Conservation (phyloP, 1,284 basidiomycete species). For the Cryptococcus sp. region DNA sequence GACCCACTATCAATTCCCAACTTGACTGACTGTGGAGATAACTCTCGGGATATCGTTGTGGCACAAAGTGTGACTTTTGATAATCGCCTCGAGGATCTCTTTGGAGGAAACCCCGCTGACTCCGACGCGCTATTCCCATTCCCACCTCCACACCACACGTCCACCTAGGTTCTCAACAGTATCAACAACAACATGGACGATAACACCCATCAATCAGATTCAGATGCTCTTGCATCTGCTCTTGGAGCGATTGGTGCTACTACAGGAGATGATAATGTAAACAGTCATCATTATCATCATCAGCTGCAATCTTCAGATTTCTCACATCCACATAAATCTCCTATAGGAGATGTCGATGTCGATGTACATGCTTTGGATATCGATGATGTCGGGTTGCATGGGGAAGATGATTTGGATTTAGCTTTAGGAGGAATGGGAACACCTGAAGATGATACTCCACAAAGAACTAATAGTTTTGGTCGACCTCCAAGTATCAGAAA, state of each 20-base stretch:
- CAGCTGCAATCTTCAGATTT: slow-evolving; percentile 40
- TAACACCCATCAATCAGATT: slow-evolving; percentile 25
- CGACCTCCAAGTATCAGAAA: slow-evolving; percentile 44
- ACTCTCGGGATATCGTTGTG: too few species aligned
- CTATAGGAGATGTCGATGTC: slow-evolving; percentile 5
- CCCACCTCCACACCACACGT: background rate
- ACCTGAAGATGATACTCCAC: slow-evolving; percentile 7
- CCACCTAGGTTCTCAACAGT: slow-evolving; percentile 16
- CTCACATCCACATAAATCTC: slow-evolving; percentile 20
- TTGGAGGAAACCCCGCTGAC: background rate
- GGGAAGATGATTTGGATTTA: slow-evolving; percentile 28
- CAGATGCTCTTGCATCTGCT: slow-evolving; percentile 32
- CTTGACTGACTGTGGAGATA: too few species aligned
- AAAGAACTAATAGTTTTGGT: slow-evolving; percentile 10
- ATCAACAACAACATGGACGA: slow-evolving; percentile 23
- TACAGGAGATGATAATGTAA: slow-evolving; percentile 1
- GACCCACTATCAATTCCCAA: too few species aligned
- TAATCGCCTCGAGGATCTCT: background rate
- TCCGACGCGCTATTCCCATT: slow-evolving; percentile 4
- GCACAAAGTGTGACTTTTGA: background rate
- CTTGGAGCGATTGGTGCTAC: slow-evolving; percentile 34
- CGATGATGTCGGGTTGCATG: slow-evolving; percentile 1
- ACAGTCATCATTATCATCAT: slow-evolving; percentile 18
- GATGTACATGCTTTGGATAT: slow-evolving; percentile 28
- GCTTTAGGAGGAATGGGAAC: slow-evolving; percentile 7